Evolutionary conservation across 202 grass and related monocot species (phyloP), one percentile per base, ranked within the genome.

Genomic region (Musa balbisiana): DNA sequence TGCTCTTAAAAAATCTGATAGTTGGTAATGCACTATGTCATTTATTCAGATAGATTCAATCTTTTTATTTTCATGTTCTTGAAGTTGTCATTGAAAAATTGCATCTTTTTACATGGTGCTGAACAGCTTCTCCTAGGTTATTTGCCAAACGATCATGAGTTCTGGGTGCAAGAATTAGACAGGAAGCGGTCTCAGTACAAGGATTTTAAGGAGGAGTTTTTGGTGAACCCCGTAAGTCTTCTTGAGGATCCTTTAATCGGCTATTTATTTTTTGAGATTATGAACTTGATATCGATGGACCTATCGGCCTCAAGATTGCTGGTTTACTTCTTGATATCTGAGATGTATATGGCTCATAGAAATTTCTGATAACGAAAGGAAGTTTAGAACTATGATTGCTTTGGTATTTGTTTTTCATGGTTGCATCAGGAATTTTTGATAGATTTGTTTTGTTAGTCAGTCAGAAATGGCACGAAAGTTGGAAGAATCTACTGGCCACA

Each of bases 121-220:
- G 64, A 67, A 73, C 93, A 93, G 93, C 84, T 97, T 74, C 88
- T 93, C 29, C 75, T 97, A 83, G 67, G 81, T 55, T 93, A 93
- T 91, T 85, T 97, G 76, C 88, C 88, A 54, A 84, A 75, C 54
- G 87, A 93, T 82, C 82, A 83, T 11, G 85, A 65, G 27, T 73
- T 85, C 23, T 97, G 93, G 88, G 85, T 62, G 54, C 78, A 86
- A 77, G 88, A 91, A 78, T 63, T 91, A 72, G 82, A 80, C 73
- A 93, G 84, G 71, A 97, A 86, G 76, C 86, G 88, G 80, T 82
- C 73, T 49, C 82, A 93, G 33, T 97, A 91, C 23, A 69, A 81
- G 52, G 80, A 82, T 65, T 91, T 97, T 76, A 91, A 91, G 85
- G 84, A 89, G 9, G 90, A 97, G 52, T 91, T 97, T 72, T 87